Base-by-base conservation (phyloP, 495 filamentous ascomycete species). In the Copromyces sp. region DNA sequence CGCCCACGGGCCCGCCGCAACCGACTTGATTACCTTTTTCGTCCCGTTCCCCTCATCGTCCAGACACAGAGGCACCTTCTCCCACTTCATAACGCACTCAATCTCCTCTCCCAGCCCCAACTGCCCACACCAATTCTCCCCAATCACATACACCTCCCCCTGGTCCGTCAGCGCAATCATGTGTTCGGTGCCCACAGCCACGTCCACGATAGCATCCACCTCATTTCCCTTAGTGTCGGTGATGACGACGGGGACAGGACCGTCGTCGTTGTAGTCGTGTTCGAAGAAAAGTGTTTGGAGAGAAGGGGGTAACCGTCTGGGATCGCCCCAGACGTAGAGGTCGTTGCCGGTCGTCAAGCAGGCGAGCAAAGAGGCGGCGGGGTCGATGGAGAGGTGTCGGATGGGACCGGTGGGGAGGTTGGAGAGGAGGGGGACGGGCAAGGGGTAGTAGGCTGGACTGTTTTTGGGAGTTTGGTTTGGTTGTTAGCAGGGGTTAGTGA, bases 271-370 rank as follows among this genome's bases (percentile, higher is more conserved):
- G 8, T 61, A 37, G 35, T 37, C 35, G 35, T 37, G 35, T 37
- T 37, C 35, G 35, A 37, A 29, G 6, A 65, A 65, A 4, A 65
- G 53, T 7, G 53, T 35, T 35, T 65, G 53, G 6, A 29, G 11
- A 70, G 45, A 39, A 71, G 39, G 8, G 68, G 32, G 6, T 32
- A 73, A 38, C 9, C 75, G 72, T 6, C 73, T 73, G 0, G 72
- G 45, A 71, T 79, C 79, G 68, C 91, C 90, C 91, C 91, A 93
- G 53, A 87, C 73, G 77, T 92, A 93, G 4, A 91, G 77, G 76
- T 90, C 90, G 53, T 83, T 77, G 3, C 88, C 87, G 2, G 78
- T 75, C 0, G 87, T 89, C 17, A 93, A 71, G 0, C 89, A 90
- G 0, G 86, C 88, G 0, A 84, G 80, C 2, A 87, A 68, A 78